Conservation (phyloP, 768 basidiomycete genomes). For the Amanita fuliginea region DNA sequence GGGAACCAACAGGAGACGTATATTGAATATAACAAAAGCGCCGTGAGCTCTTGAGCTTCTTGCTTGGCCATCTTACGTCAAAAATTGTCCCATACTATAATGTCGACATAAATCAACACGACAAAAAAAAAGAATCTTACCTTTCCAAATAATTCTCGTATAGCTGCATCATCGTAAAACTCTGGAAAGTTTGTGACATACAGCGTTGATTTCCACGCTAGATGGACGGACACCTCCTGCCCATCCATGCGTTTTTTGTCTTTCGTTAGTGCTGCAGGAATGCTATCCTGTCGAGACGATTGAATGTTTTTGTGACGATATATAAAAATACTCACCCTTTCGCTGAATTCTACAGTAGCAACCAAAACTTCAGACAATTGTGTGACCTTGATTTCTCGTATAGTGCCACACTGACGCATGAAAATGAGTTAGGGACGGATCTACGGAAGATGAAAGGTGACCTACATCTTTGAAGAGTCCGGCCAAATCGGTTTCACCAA, state of each 20-base stretch:
- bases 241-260: constrained; percentile 83
- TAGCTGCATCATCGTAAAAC: constrained; percentile 60
- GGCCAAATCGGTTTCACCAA: constrained; percentile 55
- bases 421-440: not conserved
- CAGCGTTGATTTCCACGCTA: constrained; percentile 89
- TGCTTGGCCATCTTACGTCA: constrained; percentile 96
- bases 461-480: constrained; percentile 76
- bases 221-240: constrained; percentile 72
- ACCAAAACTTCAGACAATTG: constrained; percentile 45
- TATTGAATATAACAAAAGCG: constrained; percentile 95
- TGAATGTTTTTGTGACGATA: not conserved
- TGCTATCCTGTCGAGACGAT: constrained; percentile 43
- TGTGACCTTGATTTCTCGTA: constrained; percentile 80
- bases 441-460: not conserved
- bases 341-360: constrained; percentile 83
- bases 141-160: constrained; percentile 69
- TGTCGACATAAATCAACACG: constrained; percentile 1
- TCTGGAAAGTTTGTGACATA: constrained; percentile 97
- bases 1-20: constrained; percentile 60
- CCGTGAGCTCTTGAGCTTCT: constrained; percentile 85
- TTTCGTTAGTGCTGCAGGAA: constrained; percentile 84
- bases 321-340: constrained; percentile 31
- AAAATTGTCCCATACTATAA: constrained; percentile 80
- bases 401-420: constrained; percentile 60
- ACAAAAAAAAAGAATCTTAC: constrained; percentile 27